Base-by-base conservation (phyloP, 805 yeast species). In the Diddensiella transvaalensis region DNA sequence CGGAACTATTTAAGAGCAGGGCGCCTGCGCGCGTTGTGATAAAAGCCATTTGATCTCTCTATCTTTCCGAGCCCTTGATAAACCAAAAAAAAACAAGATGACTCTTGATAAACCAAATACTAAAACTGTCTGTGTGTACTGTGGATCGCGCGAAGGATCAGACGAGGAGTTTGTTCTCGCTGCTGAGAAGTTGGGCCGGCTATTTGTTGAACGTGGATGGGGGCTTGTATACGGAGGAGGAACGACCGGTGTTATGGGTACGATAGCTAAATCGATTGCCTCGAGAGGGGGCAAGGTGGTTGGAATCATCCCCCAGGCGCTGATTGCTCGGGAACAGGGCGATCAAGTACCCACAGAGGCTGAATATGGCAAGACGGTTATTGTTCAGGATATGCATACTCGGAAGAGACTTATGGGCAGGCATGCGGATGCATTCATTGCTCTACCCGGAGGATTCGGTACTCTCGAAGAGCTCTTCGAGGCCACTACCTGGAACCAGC, bases 361-460 rank as follows among this genome's bases (percentile, higher is more conserved):
- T 32, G 72, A 74, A 47, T 87, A 84, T 62, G 96, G 96, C 30
- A 76, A 78, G 58, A 85, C 95, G 13, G 83, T 89, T 0, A 74
- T 88, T 57, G 96, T 88, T 1, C 74, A 78, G 46, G 95, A 87
- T 61, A 88, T 88, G 96, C 96, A 88, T 68, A 83, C 93, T 2
- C 76, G 96, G 63, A 88, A 88, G 72, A 76, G 82, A 63, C 59
- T 85, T 72, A 88, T 88, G 96, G 95, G 89, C 23, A 75, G 78
- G 60, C 90, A 85, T 64, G 83, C 91, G n/a, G 80, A 80, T 56
- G 95, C 91, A 0, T 88, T 88, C 66, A 78, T 88, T 40, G 95
- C 96, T 0, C 74, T 88, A 70, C 96, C 96, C 11, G 96, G 96
- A 53, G 96, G 96, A 2, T 87, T 81, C 63, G 96, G 96, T 44